Conservation (phyloP, 2,329 filamentous ascomycete species). For the Esteya vermicola region DNA sequence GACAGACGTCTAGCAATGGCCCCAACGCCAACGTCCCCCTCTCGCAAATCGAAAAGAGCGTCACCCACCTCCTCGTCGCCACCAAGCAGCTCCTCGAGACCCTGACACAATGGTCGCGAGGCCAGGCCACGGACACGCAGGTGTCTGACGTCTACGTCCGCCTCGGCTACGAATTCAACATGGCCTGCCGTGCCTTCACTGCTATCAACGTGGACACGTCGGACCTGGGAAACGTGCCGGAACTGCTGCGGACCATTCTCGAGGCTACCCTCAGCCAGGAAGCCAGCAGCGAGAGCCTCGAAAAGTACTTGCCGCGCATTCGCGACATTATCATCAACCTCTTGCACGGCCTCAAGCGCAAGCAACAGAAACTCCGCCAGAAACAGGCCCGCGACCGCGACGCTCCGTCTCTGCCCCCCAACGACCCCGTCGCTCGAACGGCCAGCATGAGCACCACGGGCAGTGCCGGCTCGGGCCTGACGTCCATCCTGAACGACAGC, state of each 20-base stretch:
- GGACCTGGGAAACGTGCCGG: constrained; percentile 89
- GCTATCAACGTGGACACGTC: constrained; percentile 92
- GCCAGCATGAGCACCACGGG: constrained; percentile 46
- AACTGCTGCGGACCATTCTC: constrained; percentile 75
- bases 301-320: constrained; percentile 86
- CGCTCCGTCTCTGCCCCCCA: constrained; percentile 28
- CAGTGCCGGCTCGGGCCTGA: constrained; percentile 43
- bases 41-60: constrained; percentile 97
- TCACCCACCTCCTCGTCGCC: constrained; percentile 91
- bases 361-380: constrained; percentile 74
- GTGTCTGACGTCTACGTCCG: constrained; percentile 98
- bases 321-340: constrained; percentile 98
- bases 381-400: constrained; percentile 44
- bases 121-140: constrained; percentile 79
- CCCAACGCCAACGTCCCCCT: constrained; percentile 47
- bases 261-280: constrained; percentile 95
- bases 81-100: constrained; percentile 97
- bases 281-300: constrained; percentile 82
- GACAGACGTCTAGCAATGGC: constrained; percentile 37
- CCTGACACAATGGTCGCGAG: constrained; percentile 91
- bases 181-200: constrained; percentile 91
- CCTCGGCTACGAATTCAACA: constrained; percentile 97
- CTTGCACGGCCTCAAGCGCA: constrained; percentile 88
- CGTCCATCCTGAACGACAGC: constrained; percentile 45
- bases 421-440: constrained; percentile 14